A percentile compares a stretch with the other conserved stretches of the same genome.
Conservation (phyloP, 495 filamentous ascomycete species). For the Penicillium robsamsonii region DNA sequence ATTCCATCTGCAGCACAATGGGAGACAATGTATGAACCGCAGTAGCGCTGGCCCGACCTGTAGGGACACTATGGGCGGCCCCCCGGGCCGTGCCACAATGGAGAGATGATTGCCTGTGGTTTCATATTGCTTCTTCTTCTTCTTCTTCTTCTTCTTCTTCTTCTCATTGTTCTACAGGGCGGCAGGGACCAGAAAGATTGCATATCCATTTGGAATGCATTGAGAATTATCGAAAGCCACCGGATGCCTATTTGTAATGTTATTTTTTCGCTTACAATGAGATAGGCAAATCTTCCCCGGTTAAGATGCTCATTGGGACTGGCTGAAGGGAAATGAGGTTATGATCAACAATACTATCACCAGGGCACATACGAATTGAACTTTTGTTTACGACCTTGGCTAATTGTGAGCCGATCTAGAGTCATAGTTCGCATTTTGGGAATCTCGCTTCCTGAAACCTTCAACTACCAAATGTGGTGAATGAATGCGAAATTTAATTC, state of each 20-base stretch:
- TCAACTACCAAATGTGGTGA: not conserved
- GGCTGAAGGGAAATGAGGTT: not conserved
- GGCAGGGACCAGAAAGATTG: not conserved
- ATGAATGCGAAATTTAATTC: not conserved
- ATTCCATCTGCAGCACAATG: not conserved
- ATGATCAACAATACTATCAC: constrained; percentile 11
- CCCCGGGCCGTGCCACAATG: constrained; percentile 24
- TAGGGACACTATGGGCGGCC: constrained; percentile 13
- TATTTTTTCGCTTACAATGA: not conserved
- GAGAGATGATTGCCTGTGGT: constrained; percentile 20
- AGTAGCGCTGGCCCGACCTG: constrained; percentile 16
- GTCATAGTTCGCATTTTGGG: not conserved
- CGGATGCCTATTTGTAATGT: constrained; percentile 4
- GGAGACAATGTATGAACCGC: constrained; percentile 3
- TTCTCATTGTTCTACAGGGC: not conserved
- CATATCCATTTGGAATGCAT: constrained; percentile 5
- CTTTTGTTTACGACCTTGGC: not conserved
- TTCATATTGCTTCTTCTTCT: constrained; percentile 23
- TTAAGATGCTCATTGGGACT: not conserved
- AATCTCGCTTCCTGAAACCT: constrained; percentile 9
- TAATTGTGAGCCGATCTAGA: not conserved
- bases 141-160: not conserved
- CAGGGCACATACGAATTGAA: not conserved
- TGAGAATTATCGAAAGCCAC: constrained; percentile 12
- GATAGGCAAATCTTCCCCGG: not conserved